Base-by-base conservation (phyloP, 2,329 filamentous ascomycete genomes). In the Coniochaeta prunicola region DNA sequence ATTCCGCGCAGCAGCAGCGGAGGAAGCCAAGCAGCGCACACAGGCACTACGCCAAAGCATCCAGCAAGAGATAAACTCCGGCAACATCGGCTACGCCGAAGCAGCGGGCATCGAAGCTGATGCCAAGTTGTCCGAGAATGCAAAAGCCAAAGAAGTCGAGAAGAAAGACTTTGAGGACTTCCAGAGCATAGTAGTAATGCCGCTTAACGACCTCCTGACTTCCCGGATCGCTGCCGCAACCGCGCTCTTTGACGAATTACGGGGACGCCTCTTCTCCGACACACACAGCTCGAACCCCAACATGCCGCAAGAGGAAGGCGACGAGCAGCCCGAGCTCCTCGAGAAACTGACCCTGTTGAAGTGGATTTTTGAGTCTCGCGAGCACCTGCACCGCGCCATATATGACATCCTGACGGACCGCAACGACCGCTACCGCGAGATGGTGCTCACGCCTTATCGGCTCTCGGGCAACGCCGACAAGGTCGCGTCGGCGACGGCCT, bases 341-440 rank as follows among this genome's bases (percentile, higher is more conserved):
- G 94, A 99, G 73, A 96, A 96, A 73, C 80, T 99, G 13, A 97
- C 93, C 0, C 83, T 97, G 54, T 80, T 97, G 15, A 99, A 97
- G 69, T 97, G 94, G 92, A 86, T 97, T 9, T 97, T 97, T 66
- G 94, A 99, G 71, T 89, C 90, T 1, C 87, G 92, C n/a, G 94
- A 99, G 73, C 81, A 84, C 53, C 80, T 97, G 9, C 88, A 97
- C 74, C 87, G 90, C 48, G 89, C 91, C 66, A 83, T 93, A 57
- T 96, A 91, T 68, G 90, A 96, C 65, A 77, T 97, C 12, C 83
- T 96, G 34, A 87, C 86, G 21, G 90, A 92, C 70, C 89, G 92
- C 57, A 94, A 96, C 67, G 84, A 92, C 60, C 87, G 91, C 34
- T 97, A 96, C 72, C 87, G 89, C 64, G 86, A 89, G 58, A 88